A percentile compares a stretch with the other conserved stretches of the same genome.
Evolutionary conservation across 805 yeast genomes (phyloP).

Genomic region (Kuraishia cidri): DNA sequence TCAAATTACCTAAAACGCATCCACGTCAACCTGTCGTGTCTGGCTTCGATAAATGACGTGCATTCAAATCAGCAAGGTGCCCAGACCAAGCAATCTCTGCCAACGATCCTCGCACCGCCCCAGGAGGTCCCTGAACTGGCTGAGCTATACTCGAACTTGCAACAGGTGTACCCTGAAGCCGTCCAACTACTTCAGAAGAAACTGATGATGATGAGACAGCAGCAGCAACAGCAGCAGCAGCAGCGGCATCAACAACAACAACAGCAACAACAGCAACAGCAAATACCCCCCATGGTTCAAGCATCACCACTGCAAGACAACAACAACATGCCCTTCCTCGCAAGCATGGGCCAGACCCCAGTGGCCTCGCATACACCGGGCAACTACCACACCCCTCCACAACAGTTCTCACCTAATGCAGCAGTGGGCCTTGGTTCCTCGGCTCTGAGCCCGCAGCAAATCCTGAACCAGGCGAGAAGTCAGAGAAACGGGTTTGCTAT

Average conservation of each 20-base stretch:
- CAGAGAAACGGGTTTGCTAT: no score
- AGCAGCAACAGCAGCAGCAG: constrained; percentile 5
- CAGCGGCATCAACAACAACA: constrained; percentile 5
- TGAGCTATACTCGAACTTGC: constrained; percentile 35
- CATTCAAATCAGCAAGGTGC: constrained; percentile 17
- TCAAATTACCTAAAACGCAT: constrained; percentile 24
- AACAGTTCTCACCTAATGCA: no score
- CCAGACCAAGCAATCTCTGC: constrained; percentile 23
- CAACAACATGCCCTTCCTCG: no score
- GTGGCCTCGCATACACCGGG: no score
- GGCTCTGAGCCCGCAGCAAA: constrained; percentile 3
- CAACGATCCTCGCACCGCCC: constrained; percentile 45
- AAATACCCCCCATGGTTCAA: constrained; percentile 1
- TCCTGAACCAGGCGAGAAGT: constrained; percentile 3
- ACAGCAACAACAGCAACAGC: constrained; percentile 2
- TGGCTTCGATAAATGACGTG: constrained; percentile 26
- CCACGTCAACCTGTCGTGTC: constrained; percentile 23
- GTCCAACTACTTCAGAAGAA: constrained; percentile 26
- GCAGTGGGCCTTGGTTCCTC: no score
- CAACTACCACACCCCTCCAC: no score
- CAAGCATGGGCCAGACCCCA: no score
- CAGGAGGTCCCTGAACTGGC: constrained; percentile 44
- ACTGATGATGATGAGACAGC: constrained; percentile 3
- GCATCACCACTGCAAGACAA: constrained; percentile 1
- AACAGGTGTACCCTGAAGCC: constrained; percentile 46